Conservation (phyloP, 2,329 filamentous ascomycete genomes). For the Fusarium stilboides region DNA sequence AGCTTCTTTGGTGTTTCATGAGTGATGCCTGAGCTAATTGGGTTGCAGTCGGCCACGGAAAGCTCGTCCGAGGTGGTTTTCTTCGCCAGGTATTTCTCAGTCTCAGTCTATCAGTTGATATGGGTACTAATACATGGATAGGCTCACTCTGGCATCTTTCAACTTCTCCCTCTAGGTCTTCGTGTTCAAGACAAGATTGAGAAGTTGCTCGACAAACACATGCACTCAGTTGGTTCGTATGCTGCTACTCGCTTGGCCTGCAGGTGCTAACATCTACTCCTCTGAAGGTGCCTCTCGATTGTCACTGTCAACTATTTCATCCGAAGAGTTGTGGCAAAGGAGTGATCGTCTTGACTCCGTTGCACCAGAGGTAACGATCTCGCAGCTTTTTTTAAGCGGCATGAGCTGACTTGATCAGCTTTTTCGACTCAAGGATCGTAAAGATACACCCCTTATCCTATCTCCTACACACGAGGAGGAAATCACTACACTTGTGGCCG, state of each 20-base stretch:
- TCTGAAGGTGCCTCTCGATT: conserved; percentile 80
- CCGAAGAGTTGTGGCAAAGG: conserved; percentile 85
- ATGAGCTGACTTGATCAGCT: conserved; percentile 68
- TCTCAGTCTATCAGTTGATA: conserved; percentile 16
- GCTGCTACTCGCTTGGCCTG: background rate
- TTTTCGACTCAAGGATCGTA: conserved; percentile 85
- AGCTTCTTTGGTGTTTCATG: background rate
- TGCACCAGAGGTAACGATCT: conserved; percentile 74
- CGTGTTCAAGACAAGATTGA: conserved; percentile 93
- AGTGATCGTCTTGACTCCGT: conserved; percentile 85
- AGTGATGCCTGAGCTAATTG: conserved; percentile 37
- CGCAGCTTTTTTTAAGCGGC: background rate
- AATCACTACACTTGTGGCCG: conserved; percentile 85
- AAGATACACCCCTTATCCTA: conserved; percentile 80
- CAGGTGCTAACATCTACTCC: conserved; percentile 23
- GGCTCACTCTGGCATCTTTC: conserved; percentile 92
- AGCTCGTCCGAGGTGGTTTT: conserved; percentile 80
- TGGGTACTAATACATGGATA: conserved; percentile 52
- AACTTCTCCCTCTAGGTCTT: conserved; percentile 88
- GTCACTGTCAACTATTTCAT: conserved; percentile 87
- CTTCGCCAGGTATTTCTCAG: conserved; percentile 73
- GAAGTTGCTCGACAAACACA: conserved; percentile 87
- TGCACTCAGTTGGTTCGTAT: conserved; percentile 77
- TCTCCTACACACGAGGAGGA: conserved; percentile 98
- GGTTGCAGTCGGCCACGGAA: conserved; percentile 72